These are phyloP conservation scores for Schizosaccharomyces japonicus DNA, from an alignment of 805 yeast genomes.

Conservation along the genomic window DNA sequence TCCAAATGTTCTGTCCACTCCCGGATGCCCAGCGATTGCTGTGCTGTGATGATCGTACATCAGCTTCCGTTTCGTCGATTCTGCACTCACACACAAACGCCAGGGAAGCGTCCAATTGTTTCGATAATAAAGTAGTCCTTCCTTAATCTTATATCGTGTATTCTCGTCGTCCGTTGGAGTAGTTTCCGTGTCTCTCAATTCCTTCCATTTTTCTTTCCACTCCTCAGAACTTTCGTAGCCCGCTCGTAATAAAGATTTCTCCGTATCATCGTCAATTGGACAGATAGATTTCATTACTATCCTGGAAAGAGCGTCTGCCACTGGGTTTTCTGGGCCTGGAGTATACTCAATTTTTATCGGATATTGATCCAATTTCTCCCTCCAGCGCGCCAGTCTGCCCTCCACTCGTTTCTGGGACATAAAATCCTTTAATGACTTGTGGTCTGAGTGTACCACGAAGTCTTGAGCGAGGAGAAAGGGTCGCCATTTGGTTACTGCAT, in stretches of 20 bases:
- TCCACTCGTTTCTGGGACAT: background rate
- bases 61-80: background rate
- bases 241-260: too few relatives aligned
- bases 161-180: too few relatives aligned
- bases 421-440: background rate
- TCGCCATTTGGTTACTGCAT: constrained; percentile 6
- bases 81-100: background rate
- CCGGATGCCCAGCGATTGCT: constrained; percentile 4
- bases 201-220: too few relatives aligned
- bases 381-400: constrained; percentile 5
- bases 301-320: constrained; percentile 1
- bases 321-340: constrained; percentile 6
- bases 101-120: background rate
- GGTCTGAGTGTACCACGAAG: constrained; percentile 5
- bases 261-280: too few relatives aligned
- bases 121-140: background rate
- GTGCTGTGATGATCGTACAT: constrained; percentile 2
- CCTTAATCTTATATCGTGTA: too few relatives aligned
- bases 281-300: too few relatives aligned
- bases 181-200: too few relatives aligned
- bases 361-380: constrained; percentile 5
- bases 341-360: constrained; percentile 1
- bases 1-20: background rate
- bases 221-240: too few relatives aligned
- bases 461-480: constrained; percentile 3